phyloP scores from a whole-genome alignment of 2,329 filamentous ascomycete species.

The Orbilia ellipsospora region DNA sequence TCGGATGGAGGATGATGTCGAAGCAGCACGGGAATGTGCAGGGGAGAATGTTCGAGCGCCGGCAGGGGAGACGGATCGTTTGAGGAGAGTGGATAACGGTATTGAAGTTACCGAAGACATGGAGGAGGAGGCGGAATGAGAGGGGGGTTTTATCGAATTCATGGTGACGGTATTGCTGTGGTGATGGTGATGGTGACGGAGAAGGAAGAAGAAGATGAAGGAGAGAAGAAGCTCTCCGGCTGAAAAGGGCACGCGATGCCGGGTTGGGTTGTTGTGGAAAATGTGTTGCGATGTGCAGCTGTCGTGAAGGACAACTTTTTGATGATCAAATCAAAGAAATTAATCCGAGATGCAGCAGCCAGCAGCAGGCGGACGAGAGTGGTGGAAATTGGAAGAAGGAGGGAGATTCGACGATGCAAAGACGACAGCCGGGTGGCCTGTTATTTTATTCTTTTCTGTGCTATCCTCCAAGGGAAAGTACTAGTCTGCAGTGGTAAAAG shows the following conservation, averaged over 20 bases:
- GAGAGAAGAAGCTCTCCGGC: neutral
- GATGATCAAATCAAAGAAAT: too few relatives aligned
- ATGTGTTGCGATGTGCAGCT: neutral
- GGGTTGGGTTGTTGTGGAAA: too few relatives aligned
- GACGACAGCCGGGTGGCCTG: neutral
- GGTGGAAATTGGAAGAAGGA: neutral
- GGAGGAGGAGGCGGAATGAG: neutral
- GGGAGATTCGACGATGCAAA: neutral
- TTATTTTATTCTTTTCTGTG: neutral
- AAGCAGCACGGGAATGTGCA: neutral
- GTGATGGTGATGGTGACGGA: neutral
- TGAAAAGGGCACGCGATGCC: too few relatives aligned
- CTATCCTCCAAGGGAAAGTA: neutral
- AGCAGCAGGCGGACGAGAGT: neutral
- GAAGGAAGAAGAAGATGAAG: too few relatives aligned
- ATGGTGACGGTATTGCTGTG: neutral
- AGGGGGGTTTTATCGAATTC: conserved; percentile 8
- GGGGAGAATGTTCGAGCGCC: conserved; percentile 10
- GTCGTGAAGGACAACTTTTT: neutral
- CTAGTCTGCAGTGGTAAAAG: too few relatives aligned
- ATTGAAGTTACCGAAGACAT: neutral
- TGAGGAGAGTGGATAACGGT: conserved; percentile 5
- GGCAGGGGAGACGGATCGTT: conserved; percentile 13
- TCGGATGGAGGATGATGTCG: conserved; percentile 1
- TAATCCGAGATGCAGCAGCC: too few relatives aligned